Conservation (phyloP, 2,329 filamentous ascomycete genomes). For the Davidsoniella neocaledoniae region DNA sequence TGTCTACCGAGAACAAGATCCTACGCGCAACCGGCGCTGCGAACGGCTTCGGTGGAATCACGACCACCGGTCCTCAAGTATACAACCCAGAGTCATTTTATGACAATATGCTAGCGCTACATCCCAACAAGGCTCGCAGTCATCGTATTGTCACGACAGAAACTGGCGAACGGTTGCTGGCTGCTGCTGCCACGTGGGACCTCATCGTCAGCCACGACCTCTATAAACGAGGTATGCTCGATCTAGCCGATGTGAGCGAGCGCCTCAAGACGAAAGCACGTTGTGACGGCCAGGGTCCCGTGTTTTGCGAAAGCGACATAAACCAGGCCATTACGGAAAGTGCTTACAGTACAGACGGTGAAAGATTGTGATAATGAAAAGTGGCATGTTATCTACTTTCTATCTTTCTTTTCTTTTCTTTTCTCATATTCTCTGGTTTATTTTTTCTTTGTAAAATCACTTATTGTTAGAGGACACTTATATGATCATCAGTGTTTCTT, state of each 20-base stretch:
- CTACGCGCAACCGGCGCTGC: conserved; percentile 49
- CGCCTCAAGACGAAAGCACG: conserved; percentile 56
- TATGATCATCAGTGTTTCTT: no score
- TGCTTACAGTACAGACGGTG: conserved; percentile 22
- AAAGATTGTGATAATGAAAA: conserved; percentile 58
- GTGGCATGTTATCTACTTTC: conserved; percentile 4
- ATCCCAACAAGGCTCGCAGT: conserved; percentile 45
- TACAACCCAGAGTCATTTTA: conserved; percentile 61
- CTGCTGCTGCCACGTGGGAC: conserved; percentile 74
- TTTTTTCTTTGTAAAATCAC: neutral
- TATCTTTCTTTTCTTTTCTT: conserved; percentile 13
- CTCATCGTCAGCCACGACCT: conserved; percentile 66
- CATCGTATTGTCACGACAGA: conserved; percentile 53
- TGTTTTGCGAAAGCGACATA: conserved; percentile 66
- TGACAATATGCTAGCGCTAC: conserved; percentile 41
- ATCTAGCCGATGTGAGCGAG: conserved; percentile 68
- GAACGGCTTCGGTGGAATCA: conserved; percentile 17
- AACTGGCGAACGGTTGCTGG: conserved; percentile 52
- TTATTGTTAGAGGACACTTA: neutral
- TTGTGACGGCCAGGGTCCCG: conserved; percentile 77
- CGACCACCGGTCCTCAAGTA: conserved; percentile 47
- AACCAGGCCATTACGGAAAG: conserved; percentile 61
- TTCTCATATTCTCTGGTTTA: neutral
- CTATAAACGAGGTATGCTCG: conserved; percentile 60
- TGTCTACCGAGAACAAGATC: conserved; percentile 84